These are phyloP conservation scores for Xylona heveae DNA, from an alignment of 495 filamentous ascomycete species.

Conservation along the genomic window DNA sequence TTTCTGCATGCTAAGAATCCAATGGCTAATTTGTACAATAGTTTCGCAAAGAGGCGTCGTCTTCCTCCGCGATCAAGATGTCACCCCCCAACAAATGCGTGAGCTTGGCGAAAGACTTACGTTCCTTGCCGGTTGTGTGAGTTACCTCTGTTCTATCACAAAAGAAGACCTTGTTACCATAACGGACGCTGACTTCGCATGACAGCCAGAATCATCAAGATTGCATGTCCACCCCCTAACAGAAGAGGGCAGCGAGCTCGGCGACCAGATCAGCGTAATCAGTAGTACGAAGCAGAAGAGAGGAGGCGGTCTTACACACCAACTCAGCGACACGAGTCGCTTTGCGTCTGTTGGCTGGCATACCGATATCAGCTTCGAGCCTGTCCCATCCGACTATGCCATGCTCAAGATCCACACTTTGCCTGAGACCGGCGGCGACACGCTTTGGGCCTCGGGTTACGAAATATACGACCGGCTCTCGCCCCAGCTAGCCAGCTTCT, in stretches of 20 bases:
- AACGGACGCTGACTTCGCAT: too few species aligned
- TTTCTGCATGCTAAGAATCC: too few species aligned
- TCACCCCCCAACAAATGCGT: too few species aligned
- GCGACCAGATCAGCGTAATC: conserved; percentile 54
- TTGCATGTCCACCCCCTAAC: conserved; percentile 55
- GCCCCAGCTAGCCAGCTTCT: conserved; percentile 36
- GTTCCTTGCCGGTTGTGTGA: too few species aligned
- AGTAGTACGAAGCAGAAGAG: conserved; percentile 23
- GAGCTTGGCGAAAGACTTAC: too few species aligned
- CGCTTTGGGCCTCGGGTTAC: conserved; percentile 57
- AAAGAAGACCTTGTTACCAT: too few species aligned
- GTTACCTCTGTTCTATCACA: too few species aligned
- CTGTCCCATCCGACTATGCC: conserved; percentile 14
- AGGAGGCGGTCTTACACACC: conserved; percentile 17
- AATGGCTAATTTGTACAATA: too few species aligned
- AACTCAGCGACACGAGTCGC: conserved; percentile 15
- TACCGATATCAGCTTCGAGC: conserved; percentile 18
- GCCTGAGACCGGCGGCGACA: conserved; percentile 13
- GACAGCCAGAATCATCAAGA: conserved; percentile 40
- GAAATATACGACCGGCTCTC: conserved; percentile 63
- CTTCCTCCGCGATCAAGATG: conserved; percentile 59
- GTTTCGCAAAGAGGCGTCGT: conserved; percentile 67
- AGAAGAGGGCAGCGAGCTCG: conserved; percentile 36
- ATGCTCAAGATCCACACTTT: conserved; percentile 3
- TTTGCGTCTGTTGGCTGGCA: conserved; percentile 18